phyloP scores from a whole-genome alignment of 495 filamentous ascomycete genomes.

The Usnea hakonensis region DNA sequence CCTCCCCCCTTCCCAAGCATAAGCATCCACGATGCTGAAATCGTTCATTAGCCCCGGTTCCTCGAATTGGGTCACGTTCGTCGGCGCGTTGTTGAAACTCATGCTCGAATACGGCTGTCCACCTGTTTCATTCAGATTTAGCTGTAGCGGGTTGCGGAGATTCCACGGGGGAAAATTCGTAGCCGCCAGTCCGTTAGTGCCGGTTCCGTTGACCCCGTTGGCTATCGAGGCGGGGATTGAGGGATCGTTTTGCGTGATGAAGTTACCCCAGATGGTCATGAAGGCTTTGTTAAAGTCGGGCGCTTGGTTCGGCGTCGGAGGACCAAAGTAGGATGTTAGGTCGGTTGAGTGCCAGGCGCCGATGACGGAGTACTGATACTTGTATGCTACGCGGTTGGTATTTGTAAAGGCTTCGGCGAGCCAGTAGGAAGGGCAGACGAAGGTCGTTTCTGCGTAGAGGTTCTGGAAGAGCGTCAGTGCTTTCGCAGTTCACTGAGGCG shows the following conservation, averaged over 20 bases:
- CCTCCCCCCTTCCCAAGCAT: slow-evolving; percentile 50
- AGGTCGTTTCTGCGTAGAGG: slow-evolving; percentile 54
- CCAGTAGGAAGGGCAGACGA: slow-evolving; percentile 58
- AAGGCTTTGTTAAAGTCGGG: slow-evolving; percentile 32
- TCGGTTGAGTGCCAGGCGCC: slow-evolving; percentile 51
- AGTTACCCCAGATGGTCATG: slow-evolving; percentile 38
- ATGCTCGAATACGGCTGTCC: slow-evolving; percentile 29
- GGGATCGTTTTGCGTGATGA: slow-evolving; percentile 46
- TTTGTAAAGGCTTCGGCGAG: slow-evolving; percentile 50
- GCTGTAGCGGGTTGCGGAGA: slow-evolving; percentile 29
- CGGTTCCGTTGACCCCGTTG: slow-evolving; percentile 22
- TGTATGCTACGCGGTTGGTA: slow-evolving; percentile 37
- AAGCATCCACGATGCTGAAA: slow-evolving; percentile 42
- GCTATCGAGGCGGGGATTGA: slow-evolving; percentile 41
- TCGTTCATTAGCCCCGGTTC: slow-evolving; percentile 42
- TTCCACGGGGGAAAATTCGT: slow-evolving; percentile 31
- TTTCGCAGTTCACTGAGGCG: background rate
- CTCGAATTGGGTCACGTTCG: slow-evolving; percentile 26
- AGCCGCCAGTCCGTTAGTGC: slow-evolving; percentile 1
- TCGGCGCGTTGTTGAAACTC: background rate
- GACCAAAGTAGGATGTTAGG: slow-evolving; percentile 44
- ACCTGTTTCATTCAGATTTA: slow-evolving; percentile 51
- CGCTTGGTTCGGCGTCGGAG: slow-evolving; percentile 23
- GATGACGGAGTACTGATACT: slow-evolving; percentile 55
- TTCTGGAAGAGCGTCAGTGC: slow-evolving; percentile 34